Evolutionary conservation across 495 filamentous ascomycete species (phyloP), one percentile per base, ranked within the genome.

Genomic region (Podospora comata): DNA sequence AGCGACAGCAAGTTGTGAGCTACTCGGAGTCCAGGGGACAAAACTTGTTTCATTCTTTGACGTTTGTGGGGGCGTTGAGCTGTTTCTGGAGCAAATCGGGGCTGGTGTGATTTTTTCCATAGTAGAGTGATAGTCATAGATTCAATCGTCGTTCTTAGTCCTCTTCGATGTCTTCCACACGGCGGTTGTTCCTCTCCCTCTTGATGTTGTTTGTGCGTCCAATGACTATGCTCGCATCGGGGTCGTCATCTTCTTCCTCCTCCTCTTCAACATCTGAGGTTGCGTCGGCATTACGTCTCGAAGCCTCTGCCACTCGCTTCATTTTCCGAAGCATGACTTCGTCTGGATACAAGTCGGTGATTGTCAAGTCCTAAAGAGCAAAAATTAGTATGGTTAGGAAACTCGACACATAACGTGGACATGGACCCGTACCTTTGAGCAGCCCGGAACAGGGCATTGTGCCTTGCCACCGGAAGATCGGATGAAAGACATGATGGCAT

Each of bases 401-500:
- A n/a, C 9, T 39, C 18, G 2, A 48, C 5, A 32, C 30, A 32
- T 9, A 13, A 48, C 9, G 15, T 11, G 15, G 0, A 48, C 2
- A 48, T 16, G 9, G 39, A 48, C 16, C 11, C 74, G 13, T 79
- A 81, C 82, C 76, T 83, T 71, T 34, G 72, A 72, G 72, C 82
- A 85, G 5, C 39, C 39, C 15, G 39, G 39, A 48, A 81, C 78
- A 6, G 82, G 81, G 60, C 82, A 85, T 16, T 78, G 70, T 2
- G 76, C 76, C 9, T 60, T 54, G 16, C 78, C 71, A 1, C 70
- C 58, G 23, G 70, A 66, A 4, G 71, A 60, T 48, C 39, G 39
- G 48, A 96, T 85, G 79, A 91, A 89, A 16, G 85, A 81, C 48
- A 86, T 30, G 66, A 97, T 92, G 5, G 91, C 91, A 3, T 78